Conservation (phyloP, 257 asterid species). For the Apocynum venetum region DNA sequence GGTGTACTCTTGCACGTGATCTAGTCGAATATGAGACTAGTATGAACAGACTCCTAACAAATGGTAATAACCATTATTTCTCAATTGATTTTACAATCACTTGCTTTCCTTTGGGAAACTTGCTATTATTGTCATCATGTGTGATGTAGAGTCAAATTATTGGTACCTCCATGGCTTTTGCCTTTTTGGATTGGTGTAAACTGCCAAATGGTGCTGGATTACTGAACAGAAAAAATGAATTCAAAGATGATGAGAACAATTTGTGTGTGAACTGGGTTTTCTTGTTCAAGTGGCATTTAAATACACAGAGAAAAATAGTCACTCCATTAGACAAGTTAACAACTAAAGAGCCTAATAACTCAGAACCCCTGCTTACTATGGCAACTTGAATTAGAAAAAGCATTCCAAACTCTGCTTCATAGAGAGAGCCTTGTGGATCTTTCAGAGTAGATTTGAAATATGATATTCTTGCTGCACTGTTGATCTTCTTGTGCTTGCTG, state of each 20-base stretch:
- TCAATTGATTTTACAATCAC: background rate
- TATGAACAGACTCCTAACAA: slow-evolving; percentile 33
- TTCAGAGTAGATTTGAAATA: background rate
- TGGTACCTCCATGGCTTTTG: background rate
- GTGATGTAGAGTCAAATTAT: background rate
- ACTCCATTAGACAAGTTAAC: background rate
- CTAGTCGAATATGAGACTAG: slow-evolving; percentile 53
- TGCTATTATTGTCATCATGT: background rate
- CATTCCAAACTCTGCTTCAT: background rate
- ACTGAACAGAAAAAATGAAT: background rate
- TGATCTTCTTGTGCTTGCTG: background rate
- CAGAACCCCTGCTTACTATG: background rate
- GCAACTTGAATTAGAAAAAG: background rate
- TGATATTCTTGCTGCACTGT: background rate
- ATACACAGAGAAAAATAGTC: background rate
- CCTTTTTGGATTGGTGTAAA: background rate
- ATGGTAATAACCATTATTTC: slow-evolving; percentile 40
- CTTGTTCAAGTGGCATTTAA: background rate
- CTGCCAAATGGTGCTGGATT: background rate
- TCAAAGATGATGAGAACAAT: background rate
- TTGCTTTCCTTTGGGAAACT: background rate
- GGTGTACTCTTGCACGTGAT: slow-evolving; percentile 78
- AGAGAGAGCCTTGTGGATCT: background rate
- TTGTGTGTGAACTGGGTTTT: background rate
- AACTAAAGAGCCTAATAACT: background rate